These are phyloP conservation scores for Monosporascus sp. DNA, from an alignment of 2,329 filamentous ascomycete genomes.

Conservation along the genomic window DNA sequence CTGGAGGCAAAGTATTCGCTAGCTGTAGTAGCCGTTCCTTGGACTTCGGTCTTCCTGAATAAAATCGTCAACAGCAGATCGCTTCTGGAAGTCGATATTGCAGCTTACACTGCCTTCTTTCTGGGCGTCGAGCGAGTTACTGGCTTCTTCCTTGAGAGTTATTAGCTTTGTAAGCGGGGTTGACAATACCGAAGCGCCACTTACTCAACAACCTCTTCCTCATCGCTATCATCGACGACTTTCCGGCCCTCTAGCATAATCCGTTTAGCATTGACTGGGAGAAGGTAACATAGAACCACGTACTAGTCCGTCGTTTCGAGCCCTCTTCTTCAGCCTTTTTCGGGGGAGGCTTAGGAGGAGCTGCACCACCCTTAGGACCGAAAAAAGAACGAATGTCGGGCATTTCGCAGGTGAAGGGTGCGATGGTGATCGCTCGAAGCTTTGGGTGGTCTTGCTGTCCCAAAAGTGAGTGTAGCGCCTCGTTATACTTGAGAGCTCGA, in stretches of 20 bases:
- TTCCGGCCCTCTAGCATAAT: constrained; percentile 49
- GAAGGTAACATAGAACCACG: constrained; percentile 12
- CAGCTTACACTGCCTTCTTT: constrained; percentile 50
- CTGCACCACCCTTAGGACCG: constrained; percentile 63
- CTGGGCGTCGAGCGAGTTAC: constrained; percentile 41
- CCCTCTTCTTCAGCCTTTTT: constrained; percentile 41
- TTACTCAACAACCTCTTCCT: constrained; percentile 61
- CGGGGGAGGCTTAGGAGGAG: constrained; percentile 41
- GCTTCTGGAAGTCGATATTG: background rate
- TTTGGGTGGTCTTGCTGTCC: background rate
- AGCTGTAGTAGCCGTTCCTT: constrained; percentile 48
- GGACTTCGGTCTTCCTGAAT: constrained; percentile 33
- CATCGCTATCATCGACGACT: constrained; percentile 75
- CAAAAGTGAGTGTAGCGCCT: constrained; percentile 16
- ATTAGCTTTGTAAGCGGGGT: constrained; percentile 9
- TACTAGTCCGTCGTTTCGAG: constrained; percentile 42
- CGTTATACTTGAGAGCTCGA: background rate
- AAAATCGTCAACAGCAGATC: constrained; percentile 3
- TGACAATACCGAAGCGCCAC: constrained; percentile 14
- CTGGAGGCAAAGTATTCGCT: constrained; percentile 52
- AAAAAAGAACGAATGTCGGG: constrained; percentile 93
- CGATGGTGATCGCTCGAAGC: background rate
- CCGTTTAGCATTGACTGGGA: background rate
- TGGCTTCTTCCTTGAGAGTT: constrained; percentile 45
- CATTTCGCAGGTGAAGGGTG: constrained; percentile 45